A percentile compares a stretch with the other conserved stretches of the same genome.
Conservation (phyloP, 208 protist genomes). For the Ichthyophonus hoferi region DNA sequence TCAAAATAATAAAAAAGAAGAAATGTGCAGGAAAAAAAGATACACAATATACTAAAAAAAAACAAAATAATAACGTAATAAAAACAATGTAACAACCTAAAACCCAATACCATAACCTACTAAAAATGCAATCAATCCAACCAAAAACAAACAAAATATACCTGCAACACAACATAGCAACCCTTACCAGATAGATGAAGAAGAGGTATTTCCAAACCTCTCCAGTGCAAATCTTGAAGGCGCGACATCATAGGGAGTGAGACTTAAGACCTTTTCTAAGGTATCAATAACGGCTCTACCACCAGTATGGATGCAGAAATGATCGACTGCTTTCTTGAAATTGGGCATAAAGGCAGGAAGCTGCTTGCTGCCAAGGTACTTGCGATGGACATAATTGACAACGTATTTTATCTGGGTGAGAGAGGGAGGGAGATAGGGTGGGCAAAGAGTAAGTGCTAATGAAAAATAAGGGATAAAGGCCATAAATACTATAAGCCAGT, state of each 20-base stretch:
- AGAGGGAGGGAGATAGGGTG: no score
- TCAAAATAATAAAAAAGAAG: no score
- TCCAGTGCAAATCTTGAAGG: constrained; percentile 65
- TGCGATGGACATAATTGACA: constrained; percentile 47
- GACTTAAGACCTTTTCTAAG: constrained; percentile 59
- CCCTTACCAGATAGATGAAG: constrained; percentile 72
- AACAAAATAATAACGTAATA: no score
- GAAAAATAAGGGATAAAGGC: no score
- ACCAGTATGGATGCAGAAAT: constrained; percentile 73
- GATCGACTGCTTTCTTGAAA: constrained; percentile 62
- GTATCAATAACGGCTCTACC: constrained; percentile 70
- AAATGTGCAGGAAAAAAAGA: no score
- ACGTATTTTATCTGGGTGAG: constrained; percentile 50
- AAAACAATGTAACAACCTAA: neutral
- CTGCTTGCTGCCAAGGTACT: constrained; percentile 37
- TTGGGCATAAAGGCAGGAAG: constrained; percentile 58
- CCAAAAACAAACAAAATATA: constrained; percentile 35
- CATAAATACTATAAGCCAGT: no score
- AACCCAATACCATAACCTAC: neutral
- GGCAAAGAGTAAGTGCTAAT: no score
- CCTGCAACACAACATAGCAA: constrained; percentile 67
- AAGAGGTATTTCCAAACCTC: constrained; percentile 65
- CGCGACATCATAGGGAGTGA: constrained; percentile 51
- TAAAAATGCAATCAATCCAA: neutral
- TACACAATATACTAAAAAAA: no score